Evolutionary conservation across 2,329 filamentous ascomycete species (phyloP).

Genomic region (Plenodomus lindquistii): DNA sequence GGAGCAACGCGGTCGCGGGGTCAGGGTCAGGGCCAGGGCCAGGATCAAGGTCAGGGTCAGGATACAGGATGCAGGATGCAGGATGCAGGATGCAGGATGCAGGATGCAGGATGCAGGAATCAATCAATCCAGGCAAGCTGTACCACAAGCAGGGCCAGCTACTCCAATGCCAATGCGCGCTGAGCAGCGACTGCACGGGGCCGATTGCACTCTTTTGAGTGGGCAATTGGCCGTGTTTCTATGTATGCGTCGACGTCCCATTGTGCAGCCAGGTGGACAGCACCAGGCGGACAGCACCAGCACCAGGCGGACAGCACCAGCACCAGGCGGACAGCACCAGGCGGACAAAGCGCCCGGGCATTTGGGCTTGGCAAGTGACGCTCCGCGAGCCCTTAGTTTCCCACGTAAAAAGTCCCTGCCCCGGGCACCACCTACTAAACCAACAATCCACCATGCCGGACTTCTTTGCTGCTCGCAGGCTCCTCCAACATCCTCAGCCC

Average conservation of each 20-base stretch:
- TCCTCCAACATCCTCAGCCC: slow-evolving; percentile 52
- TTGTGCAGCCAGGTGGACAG: neutral
- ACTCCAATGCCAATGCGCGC: slow-evolving; percentile 24
- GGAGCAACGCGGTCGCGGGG: slow-evolving; percentile 20
- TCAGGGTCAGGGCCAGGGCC: slow-evolving; percentile 7
- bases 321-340: neutral
- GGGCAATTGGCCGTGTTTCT: slow-evolving; percentile 22
- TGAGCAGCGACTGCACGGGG: slow-evolving; percentile 33
- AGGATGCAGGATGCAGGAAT: too few relatives aligned
- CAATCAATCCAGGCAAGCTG: too few relatives aligned
- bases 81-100: too few relatives aligned
- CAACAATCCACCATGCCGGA: slow-evolving; percentile 45
- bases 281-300: neutral
- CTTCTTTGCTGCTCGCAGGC: slow-evolving; percentile 47
- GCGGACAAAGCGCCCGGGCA: slow-evolving; percentile 14
- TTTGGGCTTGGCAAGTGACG: slow-evolving; percentile 20
- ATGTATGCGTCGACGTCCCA: slow-evolving; percentile 3
- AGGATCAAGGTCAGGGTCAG: too few relatives aligned
- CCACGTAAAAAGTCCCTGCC: slow-evolving; percentile 38
- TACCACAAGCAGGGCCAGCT: slow-evolving; percentile 11
- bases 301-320: too few relatives aligned
- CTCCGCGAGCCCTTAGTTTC: slow-evolving; percentile 23
- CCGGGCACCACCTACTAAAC: slow-evolving; percentile 38
- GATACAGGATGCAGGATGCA: too few relatives aligned
- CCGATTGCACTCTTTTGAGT: slow-evolving; percentile 32